Percentiles rank a stretch among this genome's conserved stretches.
phyloP scores from a whole-genome alignment of 208 protist genomes.

The Borovskyia barvae region DNA sequence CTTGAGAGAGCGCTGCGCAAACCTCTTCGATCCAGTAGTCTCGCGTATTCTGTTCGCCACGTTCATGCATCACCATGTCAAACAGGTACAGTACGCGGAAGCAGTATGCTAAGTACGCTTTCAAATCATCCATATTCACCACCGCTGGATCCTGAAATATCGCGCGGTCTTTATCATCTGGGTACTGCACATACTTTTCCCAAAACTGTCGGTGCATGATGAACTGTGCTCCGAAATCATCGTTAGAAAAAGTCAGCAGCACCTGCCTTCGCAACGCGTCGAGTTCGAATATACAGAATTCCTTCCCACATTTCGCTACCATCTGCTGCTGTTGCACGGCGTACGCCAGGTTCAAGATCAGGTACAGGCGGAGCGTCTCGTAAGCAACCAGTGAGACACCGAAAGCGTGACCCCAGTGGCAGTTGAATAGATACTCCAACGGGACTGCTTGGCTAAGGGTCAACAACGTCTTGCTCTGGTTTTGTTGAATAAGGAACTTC shows the following conservation, averaged over 20 bases:
- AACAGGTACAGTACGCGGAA: slow-evolving; percentile 9
- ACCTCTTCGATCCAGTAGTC: slow-evolving; percentile 1
- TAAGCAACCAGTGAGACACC: slow-evolving; percentile 2
- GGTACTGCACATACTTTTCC: slow-evolving; percentile 5
- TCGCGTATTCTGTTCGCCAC: not conserved
- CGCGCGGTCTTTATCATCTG: not conserved
- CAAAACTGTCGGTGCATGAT: slow-evolving; percentile 5
- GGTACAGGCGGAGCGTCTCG: slow-evolving; percentile 3
- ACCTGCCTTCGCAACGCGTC: not conserved
- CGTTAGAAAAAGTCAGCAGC: not conserved
- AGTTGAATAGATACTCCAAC: not conserved
- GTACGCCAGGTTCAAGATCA: slow-evolving; percentile 3
- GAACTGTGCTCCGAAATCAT: not conserved
- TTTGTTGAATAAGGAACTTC: slow-evolving; percentile 13
- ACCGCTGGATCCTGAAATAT: not conserved
- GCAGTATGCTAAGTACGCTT: slow-evolving; percentile 5
- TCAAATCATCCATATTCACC: not conserved
- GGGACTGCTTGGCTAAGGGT: not conserved
- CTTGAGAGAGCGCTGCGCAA: not conserved
- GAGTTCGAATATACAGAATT: not conserved
- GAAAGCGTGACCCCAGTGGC: slow-evolving; percentile 6
- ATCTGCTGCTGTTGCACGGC: not conserved
- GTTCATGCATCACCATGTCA: slow-evolving; percentile 7
- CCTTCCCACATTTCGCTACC: not conserved
- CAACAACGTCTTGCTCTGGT: not conserved